Percentiles rank a stretch among this genome's conserved stretches.
These are phyloP conservation scores for Oryza glaberrima DNA, from an alignment of 176 grass and related monocot genomes.

Conservation along the genomic window DNA sequence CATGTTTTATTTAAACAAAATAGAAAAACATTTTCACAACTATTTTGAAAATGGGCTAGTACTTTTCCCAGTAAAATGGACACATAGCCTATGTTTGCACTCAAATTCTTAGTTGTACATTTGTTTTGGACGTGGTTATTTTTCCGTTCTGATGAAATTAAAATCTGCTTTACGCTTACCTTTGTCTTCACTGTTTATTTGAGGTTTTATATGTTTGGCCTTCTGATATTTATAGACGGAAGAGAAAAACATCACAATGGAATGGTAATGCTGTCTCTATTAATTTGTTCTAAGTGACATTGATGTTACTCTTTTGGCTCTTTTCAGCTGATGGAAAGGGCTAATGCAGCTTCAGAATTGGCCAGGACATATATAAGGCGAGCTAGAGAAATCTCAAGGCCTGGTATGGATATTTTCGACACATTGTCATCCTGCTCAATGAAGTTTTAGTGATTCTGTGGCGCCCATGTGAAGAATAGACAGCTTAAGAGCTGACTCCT, in stretches of 20 bases:
- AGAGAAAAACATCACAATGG: constrained; percentile 3
- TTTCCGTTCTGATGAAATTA: constrained; percentile 5
- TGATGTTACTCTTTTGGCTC: constrained; percentile 40
- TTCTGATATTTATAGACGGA: constrained; percentile 20
- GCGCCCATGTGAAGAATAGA: background rate
- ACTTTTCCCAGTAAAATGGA: background rate
- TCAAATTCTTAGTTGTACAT: constrained; percentile 12
- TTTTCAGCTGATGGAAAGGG: constrained; percentile 67
- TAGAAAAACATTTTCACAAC: background rate
- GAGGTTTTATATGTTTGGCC: background rate
- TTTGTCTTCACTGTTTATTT: constrained; percentile 35
- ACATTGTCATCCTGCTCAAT: constrained; percentile 12
- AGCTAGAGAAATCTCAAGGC: constrained; percentile 65
- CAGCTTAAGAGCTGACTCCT: constrained; percentile 15
- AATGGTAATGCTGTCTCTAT: constrained; percentile 28
- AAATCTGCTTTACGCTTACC: constrained; percentile 14
- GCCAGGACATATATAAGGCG: constrained; percentile 68
- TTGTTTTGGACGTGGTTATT: background rate
- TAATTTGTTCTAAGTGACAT: constrained; percentile 25
- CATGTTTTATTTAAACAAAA: background rate
- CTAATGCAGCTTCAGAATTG: constrained; percentile 73
- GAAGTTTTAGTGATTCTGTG: background rate
- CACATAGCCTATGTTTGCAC: background rate
- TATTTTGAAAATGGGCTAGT: no score
- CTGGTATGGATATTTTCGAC: constrained; percentile 53